phyloP scores from a whole-genome alignment of 495 filamentous ascomycete genomes.

The Astrothelium macrocarpum region DNA sequence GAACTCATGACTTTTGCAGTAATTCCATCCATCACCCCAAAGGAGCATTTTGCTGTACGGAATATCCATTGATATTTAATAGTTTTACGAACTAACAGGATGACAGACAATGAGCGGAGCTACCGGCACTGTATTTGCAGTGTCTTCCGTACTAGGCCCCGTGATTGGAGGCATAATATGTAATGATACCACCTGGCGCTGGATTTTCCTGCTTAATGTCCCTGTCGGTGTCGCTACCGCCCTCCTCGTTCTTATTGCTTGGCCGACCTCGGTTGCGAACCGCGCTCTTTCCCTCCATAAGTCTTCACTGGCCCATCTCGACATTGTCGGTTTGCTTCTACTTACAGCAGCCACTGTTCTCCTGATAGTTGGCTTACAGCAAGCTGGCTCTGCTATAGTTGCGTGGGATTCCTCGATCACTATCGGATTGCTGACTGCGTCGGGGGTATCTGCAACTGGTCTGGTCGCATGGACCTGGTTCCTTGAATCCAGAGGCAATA shows the following conservation, averaged over 20 bases:
- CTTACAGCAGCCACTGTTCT: constrained; percentile 9
- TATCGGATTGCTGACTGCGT: constrained; percentile 10
- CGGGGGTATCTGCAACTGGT: constrained; percentile 1
- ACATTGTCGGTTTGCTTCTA: constrained; percentile 5
- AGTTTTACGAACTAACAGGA: neutral
- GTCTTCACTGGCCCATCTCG: constrained; percentile 2
- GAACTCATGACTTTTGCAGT: neutral
- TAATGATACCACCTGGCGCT: constrained; percentile 9
- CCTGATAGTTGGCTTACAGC: constrained; percentile 9
- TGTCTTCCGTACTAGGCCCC: constrained; percentile 9
- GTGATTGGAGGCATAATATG: constrained; percentile 9
- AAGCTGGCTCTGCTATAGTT: constrained; percentile 8
- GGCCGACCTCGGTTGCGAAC: constrained; percentile 6
- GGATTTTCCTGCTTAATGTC: constrained; percentile 11
- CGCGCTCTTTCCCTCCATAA: constrained; percentile 5
- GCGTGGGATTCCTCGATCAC: constrained; percentile 9
- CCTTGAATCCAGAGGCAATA: constrained; percentile 2
- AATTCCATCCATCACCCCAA: neutral
- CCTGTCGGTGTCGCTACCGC: constrained; percentile 5
- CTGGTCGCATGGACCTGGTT: constrained; percentile 3
- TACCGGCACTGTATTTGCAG: constrained; percentile 7
- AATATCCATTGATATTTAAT: neutral
- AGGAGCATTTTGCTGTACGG: constrained; percentile 7
- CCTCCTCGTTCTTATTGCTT: constrained; percentile 4
- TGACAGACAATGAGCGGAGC: constrained; percentile 4